Percentiles rank a stretch among this genome's conserved stretches.
These are phyloP conservation scores for Larix sibirica DNA, from an alignment of 83 land plant genomes.

Conservation along the genomic window DNA sequence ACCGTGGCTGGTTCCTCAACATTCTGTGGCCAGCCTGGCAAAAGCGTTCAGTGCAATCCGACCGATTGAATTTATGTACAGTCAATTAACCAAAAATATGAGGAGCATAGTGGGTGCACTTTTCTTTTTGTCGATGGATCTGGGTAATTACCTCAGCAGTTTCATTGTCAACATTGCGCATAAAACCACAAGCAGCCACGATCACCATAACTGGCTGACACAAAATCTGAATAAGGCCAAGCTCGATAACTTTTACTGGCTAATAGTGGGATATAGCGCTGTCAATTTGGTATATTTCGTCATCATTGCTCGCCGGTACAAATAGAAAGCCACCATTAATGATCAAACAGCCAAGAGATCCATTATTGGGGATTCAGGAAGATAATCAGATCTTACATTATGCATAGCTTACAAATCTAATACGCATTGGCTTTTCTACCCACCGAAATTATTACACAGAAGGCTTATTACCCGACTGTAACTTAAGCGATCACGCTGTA, in stretches of 20 bases:
- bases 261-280: constrained; percentile 26
- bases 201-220: constrained; percentile 29
- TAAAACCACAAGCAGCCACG: constrained; percentile 5
- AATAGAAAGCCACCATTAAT: background rate
- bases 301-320: constrained; percentile 2
- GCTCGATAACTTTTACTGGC: constrained; percentile 45
- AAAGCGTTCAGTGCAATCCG: constrained; percentile 65
- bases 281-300: constrained; percentile 39
- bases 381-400: background rate
- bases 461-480: too few relatives aligned
- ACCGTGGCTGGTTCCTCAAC: constrained; percentile 62
- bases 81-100: constrained; percentile 69
- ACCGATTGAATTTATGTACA: constrained; percentile 67
- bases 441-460: too few relatives aligned
- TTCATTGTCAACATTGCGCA: constrained; percentile 44
- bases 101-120: constrained; percentile 39
- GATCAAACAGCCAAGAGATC: background rate
- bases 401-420: background rate
- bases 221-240: constrained; percentile 42
- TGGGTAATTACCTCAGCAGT: constrained; percentile 58
- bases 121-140: constrained; percentile 25
- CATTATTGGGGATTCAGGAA: background rate
- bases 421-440: too few relatives aligned
- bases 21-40: constrained; percentile 47
- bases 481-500: too few relatives aligned